Base-by-base conservation (phyloP, 352 stramenopile genomes). In the Thraustochytrium sp. region DNA sequence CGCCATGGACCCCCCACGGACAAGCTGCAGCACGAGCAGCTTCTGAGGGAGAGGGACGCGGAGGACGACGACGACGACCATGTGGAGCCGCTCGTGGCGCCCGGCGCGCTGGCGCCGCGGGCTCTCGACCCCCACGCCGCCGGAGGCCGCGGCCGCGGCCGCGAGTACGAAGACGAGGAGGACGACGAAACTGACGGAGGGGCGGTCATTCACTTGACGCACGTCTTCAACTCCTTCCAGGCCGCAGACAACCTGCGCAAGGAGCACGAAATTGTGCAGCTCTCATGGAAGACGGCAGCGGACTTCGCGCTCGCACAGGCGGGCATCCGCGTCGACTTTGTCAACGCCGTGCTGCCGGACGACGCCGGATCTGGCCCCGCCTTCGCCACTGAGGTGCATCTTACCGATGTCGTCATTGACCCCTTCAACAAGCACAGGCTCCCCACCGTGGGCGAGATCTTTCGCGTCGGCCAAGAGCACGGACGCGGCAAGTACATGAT, bases 151-250 rank as follows among this genome's bases (percentile, higher is more conserved):
- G 42, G 5, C 5, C 42, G 5, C 5, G 42, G 42, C 42, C 5
- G 5, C 5, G 42, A 16, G 16, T 16, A 49, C 5, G 42, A 49
- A 16, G 5, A 49, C 5, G 42, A n/a, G n/a, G n/a, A n/a, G n/a
- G n/a, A n/a, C n/a, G n/a, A n/a, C n/a, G n/a, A n/a, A n/a, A n/a
- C n/a, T n/a, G n/a, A n/a, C n/a, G n/a, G n/a, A n/a, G n/a, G n/a
- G n/a, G n/a, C n/a, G n/a, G n/a, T n/a, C n/a, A 4, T 82, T 8
- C 74, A 82, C 55, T n/a, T 82, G 3, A 82, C 74, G 38, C 74
- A 82, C 46, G 74, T 82, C 18, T 82, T 77, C 29, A 82, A 76
- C 46, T 48, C 74, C 1, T 82, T 82, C 40, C 8, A 36, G 51
- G 38, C 18, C 23, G 11, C 18, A 51, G 1, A 34, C 4, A 11